Conservation (phyloP, 495 filamentous ascomycete species). For the Chaetomium cochliodes region DNA sequence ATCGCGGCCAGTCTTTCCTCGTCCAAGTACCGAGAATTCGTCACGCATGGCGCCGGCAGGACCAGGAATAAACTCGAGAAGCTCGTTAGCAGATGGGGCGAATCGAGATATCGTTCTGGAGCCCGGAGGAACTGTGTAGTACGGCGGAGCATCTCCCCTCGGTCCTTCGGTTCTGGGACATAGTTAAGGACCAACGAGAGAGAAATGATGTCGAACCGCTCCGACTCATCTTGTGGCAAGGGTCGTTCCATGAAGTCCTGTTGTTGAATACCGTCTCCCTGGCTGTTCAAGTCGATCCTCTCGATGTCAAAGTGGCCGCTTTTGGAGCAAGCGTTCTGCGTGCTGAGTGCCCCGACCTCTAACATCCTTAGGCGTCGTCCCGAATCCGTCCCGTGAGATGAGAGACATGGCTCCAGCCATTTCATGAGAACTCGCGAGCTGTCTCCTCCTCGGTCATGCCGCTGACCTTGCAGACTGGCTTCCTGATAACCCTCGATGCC, state of each 20-base stretch:
- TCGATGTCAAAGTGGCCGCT: conserved; percentile 68
- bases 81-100: conserved; percentile 32
- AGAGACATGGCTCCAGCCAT: conserved; percentile 63
- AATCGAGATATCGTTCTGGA: conserved; percentile 23
- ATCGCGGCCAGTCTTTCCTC: conserved; percentile 68
- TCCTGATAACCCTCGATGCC: conserved; percentile 83
- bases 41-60: conserved; percentile 81
- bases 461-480: conserved; percentile 86
- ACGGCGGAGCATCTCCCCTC: conserved; percentile 86
- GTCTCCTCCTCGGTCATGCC: conserved; percentile 81
- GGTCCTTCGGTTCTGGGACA: conserved; percentile 68
- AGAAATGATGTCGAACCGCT: conserved; percentile 83
- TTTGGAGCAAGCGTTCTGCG: conserved; percentile 77
- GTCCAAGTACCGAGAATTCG: conserved; percentile 88
- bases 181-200: conserved; percentile 96
- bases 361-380: conserved; percentile 60
- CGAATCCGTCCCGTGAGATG: conserved; percentile 30
- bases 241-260: conserved; percentile 95
- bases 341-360: conserved; percentile 87
- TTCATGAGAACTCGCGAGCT: conserved; percentile 81
- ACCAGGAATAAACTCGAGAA: conserved; percentile 89
- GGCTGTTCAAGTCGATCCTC: conserved; percentile 88
- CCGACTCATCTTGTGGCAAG: conserved; percentile 57
- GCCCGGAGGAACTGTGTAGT: conserved; percentile 63
- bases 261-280: conserved; percentile 71